Conservation (phyloP, 2,329 filamentous ascomycete genomes). For the Canariomyces notabilis region DNA sequence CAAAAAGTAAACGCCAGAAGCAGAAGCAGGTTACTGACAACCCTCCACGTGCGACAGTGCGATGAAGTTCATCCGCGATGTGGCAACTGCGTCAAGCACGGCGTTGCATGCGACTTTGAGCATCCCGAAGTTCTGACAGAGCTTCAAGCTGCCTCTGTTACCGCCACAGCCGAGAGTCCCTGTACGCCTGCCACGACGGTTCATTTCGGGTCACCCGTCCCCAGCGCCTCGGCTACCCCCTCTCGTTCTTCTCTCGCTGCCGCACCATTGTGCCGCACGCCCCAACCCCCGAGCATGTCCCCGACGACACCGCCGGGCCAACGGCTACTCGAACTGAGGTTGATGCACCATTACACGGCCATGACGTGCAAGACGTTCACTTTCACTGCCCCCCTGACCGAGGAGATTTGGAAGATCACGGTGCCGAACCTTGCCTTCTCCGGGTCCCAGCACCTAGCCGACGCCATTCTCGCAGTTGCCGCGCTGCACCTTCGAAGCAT, state of each 20-base stretch:
- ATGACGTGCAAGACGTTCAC: slow-evolving; percentile 56
- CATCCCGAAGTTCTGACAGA: slow-evolving; percentile 44
- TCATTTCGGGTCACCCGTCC: slow-evolving; percentile 24
- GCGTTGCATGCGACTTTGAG: slow-evolving; percentile 62
- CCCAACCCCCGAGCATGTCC: slow-evolving; percentile 32
- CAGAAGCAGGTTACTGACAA: not conserved
- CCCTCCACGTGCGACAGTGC: slow-evolving; percentile 41
- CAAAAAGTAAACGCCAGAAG: too few species aligned
- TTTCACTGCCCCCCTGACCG: slow-evolving; percentile 45
- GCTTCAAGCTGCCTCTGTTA: slow-evolving; percentile 36
- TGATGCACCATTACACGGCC: slow-evolving; percentile 62
- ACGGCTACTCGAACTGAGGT: slow-evolving; percentile 54
- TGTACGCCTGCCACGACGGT: slow-evolving; percentile 22
- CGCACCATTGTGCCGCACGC: slow-evolving; percentile 34
- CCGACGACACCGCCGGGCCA: slow-evolving; percentile 35
- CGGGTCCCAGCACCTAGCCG: slow-evolving; percentile 54
- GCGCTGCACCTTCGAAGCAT: slow-evolving; percentile 57
- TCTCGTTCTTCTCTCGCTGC: slow-evolving; percentile 24
- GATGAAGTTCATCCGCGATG: slow-evolving; percentile 62
- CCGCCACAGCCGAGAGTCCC: slow-evolving; percentile 24
- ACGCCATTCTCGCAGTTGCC: slow-evolving; percentile 59
- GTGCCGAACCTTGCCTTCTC: slow-evolving; percentile 58
- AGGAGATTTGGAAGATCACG: slow-evolving; percentile 55
- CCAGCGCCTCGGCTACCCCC: slow-evolving; percentile 20
- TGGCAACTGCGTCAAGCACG: slow-evolving; percentile 63